Evolutionary conservation across 768 basidiomycete species (phyloP).

Genomic region (Cyclocybe cylindracea): DNA sequence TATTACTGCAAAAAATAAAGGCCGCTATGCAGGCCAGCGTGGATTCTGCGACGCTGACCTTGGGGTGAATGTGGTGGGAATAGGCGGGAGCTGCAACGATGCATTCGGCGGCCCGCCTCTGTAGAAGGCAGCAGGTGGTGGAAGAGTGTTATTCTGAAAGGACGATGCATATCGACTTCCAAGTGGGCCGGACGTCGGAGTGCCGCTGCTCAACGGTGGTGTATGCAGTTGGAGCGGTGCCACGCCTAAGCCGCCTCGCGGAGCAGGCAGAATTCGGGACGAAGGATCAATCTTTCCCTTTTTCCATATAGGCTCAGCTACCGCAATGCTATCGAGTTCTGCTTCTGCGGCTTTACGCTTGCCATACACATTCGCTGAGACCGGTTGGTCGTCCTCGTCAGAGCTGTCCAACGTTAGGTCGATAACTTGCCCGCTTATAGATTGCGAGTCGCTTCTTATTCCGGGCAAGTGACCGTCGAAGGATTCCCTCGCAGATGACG

Average conservation of each 20-base stretch:
- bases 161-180: conserved; percentile 22
- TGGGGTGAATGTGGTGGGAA: conserved; percentile 16
- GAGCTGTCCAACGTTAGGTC: conserved; percentile 77
- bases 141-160: conserved; percentile 19
- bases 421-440: conserved; percentile 56
- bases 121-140: conserved; percentile 10
- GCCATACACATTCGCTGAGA: conserved; percentile 28
- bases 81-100: conserved; percentile 24
- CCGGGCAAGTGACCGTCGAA: conserved; percentile 26
- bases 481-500: conserved; percentile 42
- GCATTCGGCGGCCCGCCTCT: conserved; percentile 12
- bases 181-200: conserved; percentile 10
- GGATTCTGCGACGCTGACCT: conserved; percentile 12
- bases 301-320: conserved; percentile 76
- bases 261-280: conserved; percentile 12
- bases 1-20: background rate
- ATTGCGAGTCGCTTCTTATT: conserved; percentile 22
- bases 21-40: conserved; percentile 15
- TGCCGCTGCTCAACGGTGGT: conserved; percentile 10
- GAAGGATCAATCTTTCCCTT: conserved; percentile 46
- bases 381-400: conserved; percentile 71
- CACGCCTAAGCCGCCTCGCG: conserved; percentile 3
- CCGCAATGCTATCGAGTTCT: conserved; percentile 43
- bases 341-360: conserved; percentile 64
- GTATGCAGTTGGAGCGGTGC: conserved; percentile 11